Base-by-base conservation (phyloP, 2,329 filamentous ascomycete species). In the Dactylellina cionopaga region DNA sequence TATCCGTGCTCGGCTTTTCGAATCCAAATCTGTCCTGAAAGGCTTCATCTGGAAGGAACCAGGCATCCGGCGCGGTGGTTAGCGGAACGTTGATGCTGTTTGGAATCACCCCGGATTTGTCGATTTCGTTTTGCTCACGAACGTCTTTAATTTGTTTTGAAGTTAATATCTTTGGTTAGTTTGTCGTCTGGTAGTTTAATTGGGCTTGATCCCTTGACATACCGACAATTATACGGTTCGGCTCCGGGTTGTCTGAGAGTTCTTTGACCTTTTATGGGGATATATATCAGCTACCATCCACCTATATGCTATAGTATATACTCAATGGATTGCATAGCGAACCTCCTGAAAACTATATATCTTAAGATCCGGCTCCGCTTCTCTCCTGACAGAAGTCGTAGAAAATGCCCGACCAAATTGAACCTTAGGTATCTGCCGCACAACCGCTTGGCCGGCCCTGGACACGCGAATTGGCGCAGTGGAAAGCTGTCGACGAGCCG, bases 1-100 rank as follows among this genome's bases (percentile, higher is more conserved):
- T 79, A 37, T 75, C 74, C 70, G 82, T 83, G 1, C 77, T 77
- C 0, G 89, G 93, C 72, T 91, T 90, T 69, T 90, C 86, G 78
- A 98, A 98, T 75, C 96, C 92, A 10, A 66, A 66, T 35, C 27
- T 49, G 29, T 66, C 52, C 35, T 58, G 17, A 22, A 68, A 68
- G 0, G 41, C 22, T 10, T 91, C 90, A 0, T 85, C 83, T 0
- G 84, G 80, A 5, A 97, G 85, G 80, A 92, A 90, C 77, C 96
- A 88, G 69, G 89, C 89, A 80, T 97, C 92, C 0, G 92, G 89
- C 41, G 88, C 85, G 4, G 88, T 89, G 5, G 84, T 86, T 74
- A 98, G 85, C 54, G 95, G 94, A 51, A 99, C 87, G 82, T 94
- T 94, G 77, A 94, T 82, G 0, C 92, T 88, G 46, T 86, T 86